Evolutionary conservation across 768 basidiomycete species (phyloP).

Genomic region (Kondoa malvinella): DNA sequence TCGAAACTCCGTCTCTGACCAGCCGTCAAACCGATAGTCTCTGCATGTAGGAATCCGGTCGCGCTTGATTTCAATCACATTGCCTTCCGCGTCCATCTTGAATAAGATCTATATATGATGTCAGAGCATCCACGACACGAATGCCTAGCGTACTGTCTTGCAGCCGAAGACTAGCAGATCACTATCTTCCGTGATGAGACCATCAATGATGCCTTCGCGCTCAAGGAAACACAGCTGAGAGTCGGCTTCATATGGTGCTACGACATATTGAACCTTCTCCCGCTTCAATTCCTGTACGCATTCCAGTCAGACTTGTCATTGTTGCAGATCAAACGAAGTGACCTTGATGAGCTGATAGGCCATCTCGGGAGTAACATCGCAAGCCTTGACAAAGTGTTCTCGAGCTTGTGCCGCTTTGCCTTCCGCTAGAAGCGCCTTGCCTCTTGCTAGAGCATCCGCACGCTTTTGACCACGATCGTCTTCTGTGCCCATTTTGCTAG

Average conservation of each 20-base stretch:
- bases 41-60: constrained; percentile 35
- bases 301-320: background rate
- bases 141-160: constrained; percentile 43
- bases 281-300: constrained; percentile 58
- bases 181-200: constrained; percentile 91
- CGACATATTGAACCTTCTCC: constrained; percentile 64
- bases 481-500: constrained; percentile 85
- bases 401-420: constrained; percentile 66
- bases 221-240: constrained; percentile 91
- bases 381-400: constrained; percentile 71
- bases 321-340: constrained; percentile 7
- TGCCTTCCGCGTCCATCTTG: constrained; percentile 56
- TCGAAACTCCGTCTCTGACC: constrained; percentile 78
- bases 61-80: constrained; percentile 33
- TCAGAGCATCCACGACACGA: background rate
- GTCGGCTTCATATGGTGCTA: constrained; percentile 97
- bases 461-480: constrained; percentile 53
- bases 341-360: constrained; percentile 95
- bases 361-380: constrained; percentile 95
- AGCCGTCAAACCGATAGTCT: constrained; percentile 63
- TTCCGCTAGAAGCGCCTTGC: constrained; percentile 53
- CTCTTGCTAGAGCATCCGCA: constrained; percentile 57
- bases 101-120: constrained; percentile 39
- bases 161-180: constrained; percentile 97
- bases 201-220: constrained; percentile 60